A percentile compares a stretch with the other conserved stretches of the same genome.
Evolutionary conservation across 202 grass and related monocot species (phyloP).

Genomic region (Dendrocalamus latiflorus): DNA sequence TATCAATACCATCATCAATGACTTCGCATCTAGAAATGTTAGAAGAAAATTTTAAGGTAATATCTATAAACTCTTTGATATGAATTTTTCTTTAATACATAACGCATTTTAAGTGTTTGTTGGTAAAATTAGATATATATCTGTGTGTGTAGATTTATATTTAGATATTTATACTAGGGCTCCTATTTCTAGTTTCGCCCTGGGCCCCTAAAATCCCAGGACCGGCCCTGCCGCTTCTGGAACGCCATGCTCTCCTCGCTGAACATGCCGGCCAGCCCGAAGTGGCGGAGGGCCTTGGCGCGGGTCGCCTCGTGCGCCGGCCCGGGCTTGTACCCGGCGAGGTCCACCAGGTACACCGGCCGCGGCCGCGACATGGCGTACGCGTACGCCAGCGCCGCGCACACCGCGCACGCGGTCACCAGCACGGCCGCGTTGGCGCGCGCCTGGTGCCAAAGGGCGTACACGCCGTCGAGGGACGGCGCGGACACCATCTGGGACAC

Average conservation of each 20-base stretch:
- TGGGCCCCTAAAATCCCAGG: too few relatives aligned
- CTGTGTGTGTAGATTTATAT: too few relatives aligned
- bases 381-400: slow-evolving; percentile 23
- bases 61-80: too few relatives aligned
- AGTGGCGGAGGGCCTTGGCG: slow-evolving; percentile 24
- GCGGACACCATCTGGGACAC: slow-evolving; percentile 6
- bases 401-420: background rate
- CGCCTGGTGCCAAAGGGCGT: slow-evolving; percentile 2
- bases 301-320: slow-evolving; percentile 36
- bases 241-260: slow-evolving; percentile 51
- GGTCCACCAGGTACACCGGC: slow-evolving; percentile 50
- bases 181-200: too few relatives aligned
- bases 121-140: too few relatives aligned
- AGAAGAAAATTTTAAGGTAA: too few relatives aligned
- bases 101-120: too few relatives aligned
- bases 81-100: too few relatives aligned
- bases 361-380: slow-evolving; percentile 42
- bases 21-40: too few relatives aligned
- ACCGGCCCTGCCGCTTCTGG: slow-evolving; percentile 57
- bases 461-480: background rate
- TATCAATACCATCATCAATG: too few relatives aligned
- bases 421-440: slow-evolving; percentile 30
- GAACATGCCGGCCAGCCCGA: slow-evolving; percentile 23
- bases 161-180: too few relatives aligned
- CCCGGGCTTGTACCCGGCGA: slow-evolving; percentile 44